Conservation (phyloP, 2,329 filamentous ascomycete genomes). For the Pochonia chlamydosporia region DNA sequence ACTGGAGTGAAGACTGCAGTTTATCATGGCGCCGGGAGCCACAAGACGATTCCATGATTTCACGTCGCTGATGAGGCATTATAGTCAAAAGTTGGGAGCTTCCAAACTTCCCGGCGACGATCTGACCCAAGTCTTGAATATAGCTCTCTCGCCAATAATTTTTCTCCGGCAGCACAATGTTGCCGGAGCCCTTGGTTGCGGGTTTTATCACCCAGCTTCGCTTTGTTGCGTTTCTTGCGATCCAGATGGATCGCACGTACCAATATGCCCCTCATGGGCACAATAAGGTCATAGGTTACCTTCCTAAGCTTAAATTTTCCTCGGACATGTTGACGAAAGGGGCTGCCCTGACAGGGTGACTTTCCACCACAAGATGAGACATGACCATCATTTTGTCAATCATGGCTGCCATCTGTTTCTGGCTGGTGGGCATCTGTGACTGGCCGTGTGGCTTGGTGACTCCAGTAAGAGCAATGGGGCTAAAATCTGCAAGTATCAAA, state of each 20-base stretch:
- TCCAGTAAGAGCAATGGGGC: background rate
- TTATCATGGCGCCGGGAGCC: no score
- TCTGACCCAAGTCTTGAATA: no score
- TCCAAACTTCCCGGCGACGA: no score
- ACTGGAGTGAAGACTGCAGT: no score
- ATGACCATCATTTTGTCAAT: background rate
- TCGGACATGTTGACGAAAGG: conserved; percentile 7
- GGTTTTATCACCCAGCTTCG: no score
- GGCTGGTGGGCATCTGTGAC: background rate
- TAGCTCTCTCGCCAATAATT: no score
- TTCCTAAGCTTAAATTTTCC: conserved; percentile 13
- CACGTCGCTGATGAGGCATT: no score
- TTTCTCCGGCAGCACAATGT: no score
- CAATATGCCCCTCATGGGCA: background rate
- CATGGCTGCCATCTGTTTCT: background rate
- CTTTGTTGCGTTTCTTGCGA: background rate
- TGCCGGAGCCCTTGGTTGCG: no score
- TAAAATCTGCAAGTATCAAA: background rate
- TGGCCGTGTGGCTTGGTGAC: background rate
- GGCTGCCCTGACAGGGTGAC: conserved; percentile 1
- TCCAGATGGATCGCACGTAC: background rate
- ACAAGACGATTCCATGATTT: no score
- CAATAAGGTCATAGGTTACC: conserved; percentile 7
- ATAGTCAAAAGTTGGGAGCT: no score
- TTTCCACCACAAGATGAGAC: background rate